Base-by-base conservation (phyloP, 352 stramenopile species). In the Phytopythium sindhum region DNA sequence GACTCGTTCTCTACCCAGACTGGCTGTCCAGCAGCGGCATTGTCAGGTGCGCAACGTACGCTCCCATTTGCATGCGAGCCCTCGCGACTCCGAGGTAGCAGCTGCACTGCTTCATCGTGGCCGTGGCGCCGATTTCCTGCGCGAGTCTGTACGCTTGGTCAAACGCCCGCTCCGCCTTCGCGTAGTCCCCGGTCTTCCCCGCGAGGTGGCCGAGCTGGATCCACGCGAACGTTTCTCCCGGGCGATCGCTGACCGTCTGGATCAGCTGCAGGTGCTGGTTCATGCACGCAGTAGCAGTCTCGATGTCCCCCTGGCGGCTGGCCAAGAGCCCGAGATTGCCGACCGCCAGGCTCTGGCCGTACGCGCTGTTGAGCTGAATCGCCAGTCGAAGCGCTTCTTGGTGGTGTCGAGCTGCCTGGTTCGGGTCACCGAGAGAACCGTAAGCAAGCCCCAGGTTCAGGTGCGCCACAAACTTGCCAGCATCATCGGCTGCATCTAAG, bases 211-310 rank as follows among this genome's bases (percentile, higher is more conserved):
- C 89, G 1, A 97, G 73, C 52, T 95, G 87, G 57, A 95, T 91
- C 86, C 86, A 97, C 11, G 89, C 85, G 54, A 93, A 93, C 11
- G 84, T 80, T 65, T 97, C 88, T 0, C 77, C 86, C 17, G 81
- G 67, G 12, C 72, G 77, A 66, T 97, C 88, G 39, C 81, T 83
- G 21, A 97, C 80, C 31, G 82, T 89, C 69, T 97, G 88, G 24
- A 95, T 87, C 14, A 97, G 81, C 68, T 97, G 89, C 12, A 97
- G 61, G 64, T 97, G 88, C 72, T 97, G 90, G 59, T 97, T 90
- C 70, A 97, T 86, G 61, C 89, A 97, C 9, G 89, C 85, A 11
- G 76, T 65, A 0, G 89, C 88, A 6, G 88, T 96, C 12, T 89
- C 73, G 19, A 86, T 35, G 57, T 97, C 90, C 35, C 83, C 84